Percentiles rank a stretch among this genome's conserved stretches.
Evolutionary conservation across 73 alveolate species (phyloP).

Genomic region (Uronychia binucleata): DNA sequence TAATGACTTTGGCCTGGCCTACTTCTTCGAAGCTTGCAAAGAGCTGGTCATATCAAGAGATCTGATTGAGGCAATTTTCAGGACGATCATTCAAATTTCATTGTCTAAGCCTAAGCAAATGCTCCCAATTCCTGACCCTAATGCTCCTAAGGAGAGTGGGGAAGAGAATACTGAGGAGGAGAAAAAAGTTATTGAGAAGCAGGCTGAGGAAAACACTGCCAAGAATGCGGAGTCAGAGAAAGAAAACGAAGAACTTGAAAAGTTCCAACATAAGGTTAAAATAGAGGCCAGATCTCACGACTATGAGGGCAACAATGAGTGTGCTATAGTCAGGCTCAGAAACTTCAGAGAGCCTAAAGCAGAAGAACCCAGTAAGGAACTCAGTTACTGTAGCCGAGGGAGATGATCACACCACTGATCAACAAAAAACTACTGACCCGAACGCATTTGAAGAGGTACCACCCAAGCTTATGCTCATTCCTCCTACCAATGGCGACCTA

Average conservation of each 20-base stretch:
- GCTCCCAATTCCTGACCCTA: conserved; percentile 45
- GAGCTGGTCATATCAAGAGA: conserved; percentile 58
- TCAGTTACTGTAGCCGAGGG: neutral
- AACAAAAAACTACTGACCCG: neutral
- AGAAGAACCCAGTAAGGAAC: neutral
- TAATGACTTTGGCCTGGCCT: conserved; percentile 59
- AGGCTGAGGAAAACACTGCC: conserved; percentile 28
- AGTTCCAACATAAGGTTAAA: conserved; percentile 45
- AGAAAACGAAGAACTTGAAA: conserved; percentile 37
- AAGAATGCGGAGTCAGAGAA: conserved; percentile 38
- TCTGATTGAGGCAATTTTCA: conserved; percentile 49
- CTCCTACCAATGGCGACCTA: conserved; percentile 19
- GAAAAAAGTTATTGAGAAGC: conserved; percentile 27
- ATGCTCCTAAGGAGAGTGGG: conserved; percentile 54
- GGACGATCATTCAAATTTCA: conserved; percentile 37
- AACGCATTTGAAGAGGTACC: conserved; percentile 53
- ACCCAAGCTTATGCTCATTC: conserved; percentile 46
- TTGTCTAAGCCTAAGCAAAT: conserved; percentile 21
- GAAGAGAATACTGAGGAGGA: conserved; percentile 50
- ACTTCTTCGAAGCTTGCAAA: conserved; percentile 59
- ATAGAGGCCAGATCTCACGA: conserved; percentile 43
- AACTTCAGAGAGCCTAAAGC: conserved; percentile 37
- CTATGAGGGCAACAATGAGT: conserved; percentile 30
- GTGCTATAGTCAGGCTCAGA: conserved; percentile 44
- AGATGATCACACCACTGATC: neutral